Evolutionary conservation across 345 rosid species (phyloP).

Genomic region (Murraya paniculata): DNA sequence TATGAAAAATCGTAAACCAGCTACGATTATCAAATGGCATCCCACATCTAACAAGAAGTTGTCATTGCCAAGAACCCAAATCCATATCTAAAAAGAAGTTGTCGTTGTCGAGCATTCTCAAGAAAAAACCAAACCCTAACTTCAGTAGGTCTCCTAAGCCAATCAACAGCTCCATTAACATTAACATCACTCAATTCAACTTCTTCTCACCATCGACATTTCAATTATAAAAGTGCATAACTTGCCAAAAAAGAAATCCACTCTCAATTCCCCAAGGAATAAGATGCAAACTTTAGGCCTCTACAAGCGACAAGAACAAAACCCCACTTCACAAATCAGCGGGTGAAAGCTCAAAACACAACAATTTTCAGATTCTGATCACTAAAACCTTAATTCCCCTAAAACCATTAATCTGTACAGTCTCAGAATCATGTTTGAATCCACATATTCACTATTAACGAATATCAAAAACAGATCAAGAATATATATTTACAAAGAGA

Average conservation of each 20-base stretch:
- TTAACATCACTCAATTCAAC: neutral
- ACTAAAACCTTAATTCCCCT: neutral
- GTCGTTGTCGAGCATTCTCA: neutral
- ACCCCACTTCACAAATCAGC: neutral
- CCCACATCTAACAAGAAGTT: neutral
- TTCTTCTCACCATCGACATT: neutral
- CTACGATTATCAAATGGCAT: neutral
- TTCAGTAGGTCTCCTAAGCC: neutral
- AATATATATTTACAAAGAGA: neutral
- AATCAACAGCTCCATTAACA: neutral
- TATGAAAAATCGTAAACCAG: neutral
- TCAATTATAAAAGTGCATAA: neutral
- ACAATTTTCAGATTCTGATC: neutral
- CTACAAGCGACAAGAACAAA: neutral
- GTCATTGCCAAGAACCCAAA: neutral
- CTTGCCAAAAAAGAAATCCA: neutral
- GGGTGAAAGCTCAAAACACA: neutral
- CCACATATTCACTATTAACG: neutral
- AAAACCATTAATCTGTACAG: neutral
- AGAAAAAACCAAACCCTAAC: neutral
- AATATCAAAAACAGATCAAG: neutral
- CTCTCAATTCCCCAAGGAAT: neutral
- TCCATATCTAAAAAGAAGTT: neutral
- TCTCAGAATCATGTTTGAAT: neutral
- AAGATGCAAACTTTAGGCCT: neutral